Evolutionary conservation across 2,329 filamentous ascomycete species (phyloP).

Genomic region (Claviceps maximensis): DNA sequence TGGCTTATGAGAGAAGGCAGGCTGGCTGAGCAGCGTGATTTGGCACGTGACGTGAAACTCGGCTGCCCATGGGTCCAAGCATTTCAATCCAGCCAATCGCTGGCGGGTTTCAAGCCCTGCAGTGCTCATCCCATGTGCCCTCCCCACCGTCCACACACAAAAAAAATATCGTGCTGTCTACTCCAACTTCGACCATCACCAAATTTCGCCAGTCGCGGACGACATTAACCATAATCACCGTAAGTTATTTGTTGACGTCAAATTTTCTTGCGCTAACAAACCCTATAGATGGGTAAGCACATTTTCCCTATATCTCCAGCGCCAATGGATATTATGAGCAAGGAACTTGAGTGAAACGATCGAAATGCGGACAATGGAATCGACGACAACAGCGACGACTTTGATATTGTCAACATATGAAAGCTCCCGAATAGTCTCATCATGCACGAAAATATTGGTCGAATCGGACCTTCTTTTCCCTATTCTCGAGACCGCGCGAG

Average conservation of each 20-base stretch:
- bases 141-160: constrained; percentile 29
- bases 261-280: constrained; percentile 28
- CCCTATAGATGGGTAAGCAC: constrained; percentile 47
- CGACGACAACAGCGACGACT: background rate
- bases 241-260: constrained; percentile 26
- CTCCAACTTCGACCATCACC: constrained; percentile 26
- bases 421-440: too few relatives aligned
- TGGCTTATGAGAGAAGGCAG: background rate
- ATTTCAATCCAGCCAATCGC: constrained; percentile 18
- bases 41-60: constrained; percentile 4
- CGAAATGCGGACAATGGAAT: background rate
- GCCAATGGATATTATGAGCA: background rate
- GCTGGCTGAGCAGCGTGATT: background rate
- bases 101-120: constrained; percentile 24
- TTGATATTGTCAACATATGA: background rate
- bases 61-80: background rate
- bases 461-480: background rate
- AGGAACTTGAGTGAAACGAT: background rate
- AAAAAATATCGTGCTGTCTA: constrained; percentile 27
- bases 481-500: background rate
- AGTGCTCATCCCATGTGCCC: constrained; percentile 20
- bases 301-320: constrained; percentile 11
- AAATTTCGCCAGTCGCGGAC: constrained; percentile 29
- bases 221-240: constrained; percentile 35
- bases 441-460: background rate